Evolutionary conservation across 257 asterid genomes (phyloP), one percentile per base, ranked within the genome.

Genomic region (Solanum rostratum): DNA sequence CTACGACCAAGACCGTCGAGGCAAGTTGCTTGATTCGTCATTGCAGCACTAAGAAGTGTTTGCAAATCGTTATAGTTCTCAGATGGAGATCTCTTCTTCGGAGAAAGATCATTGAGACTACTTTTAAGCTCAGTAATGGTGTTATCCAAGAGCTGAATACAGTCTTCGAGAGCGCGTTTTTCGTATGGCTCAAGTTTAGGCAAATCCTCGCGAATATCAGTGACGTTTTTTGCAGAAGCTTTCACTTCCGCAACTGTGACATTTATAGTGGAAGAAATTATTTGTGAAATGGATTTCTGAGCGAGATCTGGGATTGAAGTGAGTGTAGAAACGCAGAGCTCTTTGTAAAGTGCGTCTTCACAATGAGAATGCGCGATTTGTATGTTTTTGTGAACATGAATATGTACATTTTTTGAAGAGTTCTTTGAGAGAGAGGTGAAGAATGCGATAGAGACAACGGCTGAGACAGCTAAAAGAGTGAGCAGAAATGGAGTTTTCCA

Each of bases 11-110:
- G 93, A 0, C 99, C 99, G 70, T 95, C 99, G 39, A 97, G 96
- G 86, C 99, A 97, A 30, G 98, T 97, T 90, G 86, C 73, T 91
- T 95, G 98, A 68, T 95, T 95, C 14, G 98, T 97, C 97, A 97
- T 97, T 24, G 97, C 96, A 69, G 92, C 99, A 86, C 98, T 95
- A 81, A 97, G 91, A 19, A 97, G 91, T 37, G 98, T 95, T 83
- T 90, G 93, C 30, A 97, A 49, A 33, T 94, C 95, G 86, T 86
- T 87, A 85, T 89, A 92, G 85, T 89, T 90, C 27, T 84, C 83
- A 7, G 85, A 85, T 69, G 91, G 83, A 18, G 95, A 81, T 2
- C 62, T 68, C 43, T 84, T 65, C 45, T 83, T 33, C 0, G 89
- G 79, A 18, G 92, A 79, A 12, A 94, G 89, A 27, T 93, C 96